phyloP scores from a whole-genome alignment of 2,329 filamentous ascomycete species.

The Calonectria ilicicola region DNA sequence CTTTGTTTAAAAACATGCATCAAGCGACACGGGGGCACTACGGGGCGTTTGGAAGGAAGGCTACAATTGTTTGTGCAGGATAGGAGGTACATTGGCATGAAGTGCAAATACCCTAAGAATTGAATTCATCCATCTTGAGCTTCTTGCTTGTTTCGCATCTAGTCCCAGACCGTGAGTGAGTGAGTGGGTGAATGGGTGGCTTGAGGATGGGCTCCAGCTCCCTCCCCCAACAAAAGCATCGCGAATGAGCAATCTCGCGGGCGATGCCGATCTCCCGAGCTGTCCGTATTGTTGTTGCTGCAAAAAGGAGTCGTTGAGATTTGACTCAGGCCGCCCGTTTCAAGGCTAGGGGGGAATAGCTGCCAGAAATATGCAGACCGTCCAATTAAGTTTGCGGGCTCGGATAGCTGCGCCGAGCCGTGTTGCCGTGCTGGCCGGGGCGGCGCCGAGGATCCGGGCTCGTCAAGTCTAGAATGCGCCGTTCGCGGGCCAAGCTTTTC shows the following conservation, averaged over 20 bases:
- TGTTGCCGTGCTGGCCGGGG: background rate
- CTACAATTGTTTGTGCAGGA: background rate
- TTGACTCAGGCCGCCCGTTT: background rate
- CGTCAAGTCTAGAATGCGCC: background rate
- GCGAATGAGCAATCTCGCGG: background rate
- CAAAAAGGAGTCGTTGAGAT: background rate
- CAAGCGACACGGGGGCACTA: background rate
- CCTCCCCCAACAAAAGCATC: background rate
- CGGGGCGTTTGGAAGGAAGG: background rate
- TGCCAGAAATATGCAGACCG: background rate
- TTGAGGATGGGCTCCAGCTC: background rate
- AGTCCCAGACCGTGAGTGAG: background rate
- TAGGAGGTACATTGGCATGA: background rate
- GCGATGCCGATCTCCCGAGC: background rate
- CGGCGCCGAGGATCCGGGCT: background rate
- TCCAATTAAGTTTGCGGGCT: background rate
- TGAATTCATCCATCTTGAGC: background rate
- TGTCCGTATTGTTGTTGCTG: background rate
- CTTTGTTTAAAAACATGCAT: background rate
- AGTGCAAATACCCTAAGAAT: background rate
- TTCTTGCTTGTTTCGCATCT: background rate
- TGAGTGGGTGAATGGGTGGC: background rate
- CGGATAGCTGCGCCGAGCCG: slow-evolving; percentile 1
- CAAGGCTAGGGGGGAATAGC: background rate
- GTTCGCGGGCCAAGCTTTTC: background rate